Evolutionary conservation across 139 green algal species (phyloP), one percentile per base, ranked within the genome.

Genomic region (Nannochloris sp.): DNA sequence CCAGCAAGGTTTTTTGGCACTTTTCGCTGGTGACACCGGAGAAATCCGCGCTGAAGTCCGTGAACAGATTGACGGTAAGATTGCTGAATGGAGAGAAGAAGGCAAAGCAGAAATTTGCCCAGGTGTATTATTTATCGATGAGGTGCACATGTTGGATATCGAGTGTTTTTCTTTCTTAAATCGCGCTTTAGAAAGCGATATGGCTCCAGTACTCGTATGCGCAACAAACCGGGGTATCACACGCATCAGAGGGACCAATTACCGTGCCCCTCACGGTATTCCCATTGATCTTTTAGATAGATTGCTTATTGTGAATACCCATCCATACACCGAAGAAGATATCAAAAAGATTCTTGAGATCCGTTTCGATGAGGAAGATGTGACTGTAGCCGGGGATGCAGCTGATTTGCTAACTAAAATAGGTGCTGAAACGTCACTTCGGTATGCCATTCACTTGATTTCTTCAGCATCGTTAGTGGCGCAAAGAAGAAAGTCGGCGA

Each of bases 131-230:
- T 98, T 98, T 81, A 97, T 97, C 58, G 92, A 98, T 67, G 88
- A 95, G 76, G 85, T 97, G 55, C 95, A 99, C 86, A 98, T 98
- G 95, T 80, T 99, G n/a, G 95, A 99, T 80, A 97, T 98, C 37
- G 95, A 99, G 76, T 99, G 95, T 86, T 99, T 99, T 82, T 93
- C 83, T 10, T 99, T 96, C 85, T 77, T 99, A 8, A 97, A 97
- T 75, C 79, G 92, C 4, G 95, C 95, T 4, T 87, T 99, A 38
- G 95, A 99, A 65, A 95, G 89, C 54, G 92, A 98, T 64, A 95
- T 98, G 89, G 85, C 93, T 6, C 95, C 95, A 29, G 81, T 99
- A n/a, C 85, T 99, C 45, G 91, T 99, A 14, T 86, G 96, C 6
- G 95, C 95, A 39, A 98, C 93, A 64, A 99, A 99, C 79, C 71